These are phyloP conservation scores for Crithidia sp. DNA, from an alignment of 208 protist species.

Conservation along the genomic window DNA sequence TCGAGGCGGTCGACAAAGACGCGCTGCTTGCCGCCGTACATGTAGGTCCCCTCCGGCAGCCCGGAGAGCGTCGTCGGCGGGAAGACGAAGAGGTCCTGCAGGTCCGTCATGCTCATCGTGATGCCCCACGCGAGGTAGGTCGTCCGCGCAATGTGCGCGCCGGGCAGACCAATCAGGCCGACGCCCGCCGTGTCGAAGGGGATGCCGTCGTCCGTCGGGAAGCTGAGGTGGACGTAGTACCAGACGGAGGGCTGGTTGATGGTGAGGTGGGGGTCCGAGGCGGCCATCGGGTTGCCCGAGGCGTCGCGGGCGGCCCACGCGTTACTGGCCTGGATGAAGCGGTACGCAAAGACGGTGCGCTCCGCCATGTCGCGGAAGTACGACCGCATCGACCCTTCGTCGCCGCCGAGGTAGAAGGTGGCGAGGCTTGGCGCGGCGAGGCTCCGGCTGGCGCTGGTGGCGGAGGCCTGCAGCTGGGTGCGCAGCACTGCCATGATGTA, in stretches of 20 bases:
- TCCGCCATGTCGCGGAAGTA: slow-evolving; percentile 20
- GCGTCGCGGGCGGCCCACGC: slow-evolving; percentile 52
- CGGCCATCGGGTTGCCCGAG: slow-evolving; percentile 39
- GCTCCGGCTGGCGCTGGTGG: slow-evolving; percentile 15
- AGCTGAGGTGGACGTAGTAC: slow-evolving; percentile 65
- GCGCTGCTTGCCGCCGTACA: slow-evolving; percentile 39
- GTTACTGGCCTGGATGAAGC: slow-evolving; percentile 58
- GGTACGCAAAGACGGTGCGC: slow-evolving; percentile 40
- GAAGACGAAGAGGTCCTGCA: slow-evolving; percentile 68
- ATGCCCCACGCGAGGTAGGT: slow-evolving; percentile 68
- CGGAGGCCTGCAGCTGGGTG: slow-evolving; percentile 12
- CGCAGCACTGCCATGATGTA: slow-evolving; percentile 32
- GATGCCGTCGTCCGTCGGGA: slow-evolving; percentile 33
- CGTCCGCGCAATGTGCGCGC: slow-evolving; percentile 62
- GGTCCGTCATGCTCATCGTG: slow-evolving; percentile 70
- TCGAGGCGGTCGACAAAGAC: slow-evolving; percentile 44
- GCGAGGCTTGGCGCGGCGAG: neutral
- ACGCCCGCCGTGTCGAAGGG: slow-evolving; percentile 55
- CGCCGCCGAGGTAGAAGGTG: slow-evolving; percentile 8
- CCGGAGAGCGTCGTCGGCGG: slow-evolving; percentile 29
- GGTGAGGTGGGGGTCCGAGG: slow-evolving; percentile 67
- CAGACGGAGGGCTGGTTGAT: slow-evolving; percentile 64
- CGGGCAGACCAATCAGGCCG: slow-evolving; percentile 49
- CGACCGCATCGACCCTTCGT: slow-evolving; percentile 7
- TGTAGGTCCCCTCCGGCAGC: slow-evolving; percentile 42